These are phyloP conservation scores for Microbotryomycetes sp. DNA, from an alignment of 1,284 basidiomycete genomes.

Conservation along the genomic window DNA sequence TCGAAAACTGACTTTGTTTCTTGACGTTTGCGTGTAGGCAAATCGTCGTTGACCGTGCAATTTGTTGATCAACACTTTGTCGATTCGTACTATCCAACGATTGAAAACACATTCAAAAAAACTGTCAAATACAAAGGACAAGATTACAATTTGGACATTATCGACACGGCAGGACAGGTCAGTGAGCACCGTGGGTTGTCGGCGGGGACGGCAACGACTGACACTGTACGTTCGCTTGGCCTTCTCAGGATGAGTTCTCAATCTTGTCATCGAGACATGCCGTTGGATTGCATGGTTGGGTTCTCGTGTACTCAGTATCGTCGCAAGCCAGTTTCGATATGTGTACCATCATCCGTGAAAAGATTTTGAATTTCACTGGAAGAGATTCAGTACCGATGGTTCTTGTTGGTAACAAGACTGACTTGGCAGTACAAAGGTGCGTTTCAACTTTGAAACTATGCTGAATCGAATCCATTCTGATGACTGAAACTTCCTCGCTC, in stretches of 20 bases:
- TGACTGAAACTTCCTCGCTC: background rate
- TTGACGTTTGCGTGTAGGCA: slow-evolving; percentile 50
- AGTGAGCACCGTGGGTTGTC: slow-evolving; percentile 21
- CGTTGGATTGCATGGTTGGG: slow-evolving; percentile 49
- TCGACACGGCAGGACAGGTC: slow-evolving; percentile 88
- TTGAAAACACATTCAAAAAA: slow-evolving; percentile 84
- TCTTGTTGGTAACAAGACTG: slow-evolving; percentile 90
- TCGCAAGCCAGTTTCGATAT: slow-evolving; percentile 91
- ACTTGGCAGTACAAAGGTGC: slow-evolving; percentile 65
- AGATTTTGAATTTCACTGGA: slow-evolving; percentile 92
- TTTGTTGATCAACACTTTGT: slow-evolving; percentile 58
- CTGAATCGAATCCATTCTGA: slow-evolving; percentile 34
- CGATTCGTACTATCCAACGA: slow-evolving; percentile 88
- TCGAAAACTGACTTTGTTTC: background rate
- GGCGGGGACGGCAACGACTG: background rate
- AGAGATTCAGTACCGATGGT: slow-evolving; percentile 87
- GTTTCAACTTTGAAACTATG: slow-evolving; percentile 12
- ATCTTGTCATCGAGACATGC: slow-evolving; percentile 47
- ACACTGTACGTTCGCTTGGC: background rate
- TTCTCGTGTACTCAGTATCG: slow-evolving; percentile 90
- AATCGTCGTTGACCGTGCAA: slow-evolving; percentile 69
- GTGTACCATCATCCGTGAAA: slow-evolving; percentile 92
- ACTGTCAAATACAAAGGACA: slow-evolving; percentile 72
- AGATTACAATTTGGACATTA: slow-evolving; percentile 92
- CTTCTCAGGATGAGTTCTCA: slow-evolving; percentile 70